These are phyloP conservation scores for Pichia cabralensis DNA, from an alignment of 805 yeast genomes.

Conservation along the genomic window DNA sequence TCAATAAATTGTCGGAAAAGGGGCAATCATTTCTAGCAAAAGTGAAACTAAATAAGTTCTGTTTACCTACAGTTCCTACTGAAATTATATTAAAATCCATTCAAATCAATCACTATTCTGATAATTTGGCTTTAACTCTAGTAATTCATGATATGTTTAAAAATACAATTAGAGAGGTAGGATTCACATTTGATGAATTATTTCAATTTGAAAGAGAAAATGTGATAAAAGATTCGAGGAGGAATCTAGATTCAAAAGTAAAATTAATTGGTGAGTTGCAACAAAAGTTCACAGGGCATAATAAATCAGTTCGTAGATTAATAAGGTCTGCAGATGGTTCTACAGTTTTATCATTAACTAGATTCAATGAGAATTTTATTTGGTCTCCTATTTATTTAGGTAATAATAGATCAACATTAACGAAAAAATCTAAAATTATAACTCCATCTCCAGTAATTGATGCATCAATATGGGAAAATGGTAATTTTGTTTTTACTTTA, in stretches of 20 bases:
- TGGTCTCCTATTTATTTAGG: slow-evolving; percentile 40
- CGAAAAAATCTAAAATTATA: slow-evolving; percentile 27
- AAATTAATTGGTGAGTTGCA: slow-evolving; percentile 25
- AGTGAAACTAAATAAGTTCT: slow-evolving; percentile 18
- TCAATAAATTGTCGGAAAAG: slow-evolving; percentile 20
- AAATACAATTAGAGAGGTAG: slow-evolving; percentile 27
- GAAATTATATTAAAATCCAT: slow-evolving; percentile 19
- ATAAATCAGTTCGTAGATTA: slow-evolving; percentile 62
- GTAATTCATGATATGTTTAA: slow-evolving; percentile 36
- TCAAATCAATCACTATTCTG: slow-evolving; percentile 10
- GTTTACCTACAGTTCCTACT: slow-evolving; percentile 23
- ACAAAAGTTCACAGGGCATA: slow-evolving; percentile 74
- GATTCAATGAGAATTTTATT: slow-evolving; percentile 52
- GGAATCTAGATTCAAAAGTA: not conserved
- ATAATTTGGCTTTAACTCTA: slow-evolving; percentile 26
- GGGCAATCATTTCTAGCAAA: slow-evolving; percentile 11
- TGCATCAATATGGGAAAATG: slow-evolving; percentile 41
- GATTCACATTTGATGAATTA: slow-evolving; percentile 22
- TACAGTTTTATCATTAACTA: slow-evolving; percentile 45
- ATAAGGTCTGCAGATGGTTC: slow-evolving; percentile 60
- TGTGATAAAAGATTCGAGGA: not conserved
- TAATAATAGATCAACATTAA: slow-evolving; percentile 20
- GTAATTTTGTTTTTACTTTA: slow-evolving; percentile 35
- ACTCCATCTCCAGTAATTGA: slow-evolving; percentile 37
- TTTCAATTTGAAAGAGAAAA: slow-evolving; percentile 15